Conservation (phyloP, 1,139 yeast genomes). For the Suhomyces anneliseae region DNA sequence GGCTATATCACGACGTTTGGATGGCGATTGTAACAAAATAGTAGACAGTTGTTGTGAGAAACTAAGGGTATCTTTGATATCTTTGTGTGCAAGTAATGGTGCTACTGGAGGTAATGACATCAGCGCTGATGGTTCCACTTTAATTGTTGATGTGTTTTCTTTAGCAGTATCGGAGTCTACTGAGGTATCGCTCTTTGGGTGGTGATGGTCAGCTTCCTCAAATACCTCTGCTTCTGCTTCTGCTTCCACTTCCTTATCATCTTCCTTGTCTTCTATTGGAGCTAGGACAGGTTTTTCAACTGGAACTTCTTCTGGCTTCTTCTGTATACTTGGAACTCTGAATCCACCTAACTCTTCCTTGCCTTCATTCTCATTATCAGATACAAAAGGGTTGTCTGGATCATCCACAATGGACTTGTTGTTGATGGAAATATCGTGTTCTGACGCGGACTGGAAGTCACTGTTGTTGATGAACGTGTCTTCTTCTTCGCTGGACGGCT, state of each 20-base stretch:
- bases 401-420: neutral
- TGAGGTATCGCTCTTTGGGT: conserved; percentile 11
- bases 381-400: conserved; percentile 4
- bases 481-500: conserved; percentile 14
- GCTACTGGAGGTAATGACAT: conserved; percentile 1
- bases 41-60: conserved; percentile 33
- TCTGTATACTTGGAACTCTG: neutral
- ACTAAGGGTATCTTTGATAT: conserved; percentile 17
- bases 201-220: conserved; percentile 8
- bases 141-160: conserved; percentile 1
- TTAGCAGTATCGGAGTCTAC: conserved; percentile 10
- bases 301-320: neutral
- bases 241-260: conserved; percentile 3
- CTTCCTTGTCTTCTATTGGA: conserved; percentile 2
- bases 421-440: conserved; percentile 3
- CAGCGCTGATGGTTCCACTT: conserved; percentile 3
- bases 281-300: neutral
- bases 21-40: conserved; percentile 30
- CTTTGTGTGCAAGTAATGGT: conserved; percentile 3
- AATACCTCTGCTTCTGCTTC: conserved; percentile 7
- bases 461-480: conserved; percentile 43
- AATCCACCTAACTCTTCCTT: neutral
- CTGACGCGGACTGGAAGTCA: conserved; percentile 21
- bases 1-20: conserved; percentile 24
- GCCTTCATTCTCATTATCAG: conserved; percentile 1